phyloP scores from a whole-genome alignment of 495 filamentous ascomycete genomes.

The Podospora anserina region DNA sequence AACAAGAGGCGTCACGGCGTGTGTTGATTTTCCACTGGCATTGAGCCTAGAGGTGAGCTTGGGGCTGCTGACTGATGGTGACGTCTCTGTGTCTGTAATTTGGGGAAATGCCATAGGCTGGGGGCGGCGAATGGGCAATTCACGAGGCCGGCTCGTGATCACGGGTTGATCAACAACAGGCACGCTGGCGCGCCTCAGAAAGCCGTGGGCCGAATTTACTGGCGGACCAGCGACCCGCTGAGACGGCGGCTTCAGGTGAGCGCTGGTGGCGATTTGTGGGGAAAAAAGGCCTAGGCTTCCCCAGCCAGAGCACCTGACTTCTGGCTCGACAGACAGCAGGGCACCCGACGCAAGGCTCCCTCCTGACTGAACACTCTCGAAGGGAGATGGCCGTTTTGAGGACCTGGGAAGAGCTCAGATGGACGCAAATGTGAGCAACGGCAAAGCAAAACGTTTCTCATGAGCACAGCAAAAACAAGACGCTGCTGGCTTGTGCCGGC shows the following conservation, averaged over 20 bases:
- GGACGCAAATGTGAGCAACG: not conserved
- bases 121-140: constrained; percentile 15
- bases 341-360: constrained; percentile 28
- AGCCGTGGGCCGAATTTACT: constrained; percentile 21
- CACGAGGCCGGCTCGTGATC: constrained; percentile 29
- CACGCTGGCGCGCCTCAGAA: constrained; percentile 4
- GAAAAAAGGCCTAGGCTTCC: constrained; percentile 25
- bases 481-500: constrained; percentile 16
- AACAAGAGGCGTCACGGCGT: not conserved
- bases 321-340: constrained; percentile 10
- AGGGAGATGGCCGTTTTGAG: constrained; percentile 22
- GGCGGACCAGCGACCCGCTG: constrained; percentile 23
- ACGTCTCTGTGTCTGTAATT: not conserved
- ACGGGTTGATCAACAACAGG: constrained; percentile 18
- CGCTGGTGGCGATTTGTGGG: constrained; percentile 34
- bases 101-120: constrained; percentile 2
- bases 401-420: constrained; percentile 9
- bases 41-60: not conserved
- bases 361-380: constrained; percentile 28
- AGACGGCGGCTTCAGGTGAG: constrained; percentile 16
- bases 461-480: constrained; percentile 1
- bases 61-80: not conserved
- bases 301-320: constrained; percentile 31
- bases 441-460: not conserved
- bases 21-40: not conserved